Percentiles rank a stretch among this genome's conserved stretches.
Evolutionary conservation across 768 basidiomycete genomes (phyloP).

Genomic region (Leccinellum albellum): DNA sequence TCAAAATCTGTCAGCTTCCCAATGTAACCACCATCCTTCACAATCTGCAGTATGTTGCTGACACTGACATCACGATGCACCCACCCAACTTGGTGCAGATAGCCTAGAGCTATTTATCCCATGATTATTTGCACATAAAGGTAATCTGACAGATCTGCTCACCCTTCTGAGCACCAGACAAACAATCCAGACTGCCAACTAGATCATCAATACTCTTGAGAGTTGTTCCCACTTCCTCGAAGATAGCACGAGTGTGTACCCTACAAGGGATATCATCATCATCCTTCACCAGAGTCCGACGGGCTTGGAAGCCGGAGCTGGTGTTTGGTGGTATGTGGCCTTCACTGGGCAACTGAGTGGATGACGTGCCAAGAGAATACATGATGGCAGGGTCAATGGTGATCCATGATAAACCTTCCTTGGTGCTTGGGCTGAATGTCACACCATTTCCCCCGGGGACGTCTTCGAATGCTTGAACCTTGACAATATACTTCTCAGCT

Average conservation of each 20-base stretch:
- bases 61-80: constrained; percentile 4
- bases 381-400: no score
- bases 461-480: not conserved
- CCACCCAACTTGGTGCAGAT: constrained; percentile 4
- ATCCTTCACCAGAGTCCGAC: no score
- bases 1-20: no score
- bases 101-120: not conserved
- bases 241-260: not conserved
- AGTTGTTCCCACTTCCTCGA: not conserved
- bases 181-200: not conserved
- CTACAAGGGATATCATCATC: not conserved
- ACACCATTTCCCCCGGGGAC: not conserved
- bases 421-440: no score
- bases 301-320: no score
- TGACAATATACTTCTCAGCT: not conserved
- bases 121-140: not conserved
- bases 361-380: no score
- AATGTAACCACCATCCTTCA: not conserved
- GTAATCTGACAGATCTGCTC: not conserved
- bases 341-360: no score
- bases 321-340: no score
- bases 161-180: not conserved
- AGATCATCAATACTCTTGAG: not conserved
- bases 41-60: no score
- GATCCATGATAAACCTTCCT: no score